A percentile compares a stretch with the other conserved stretches of the same genome.
Conservation (phyloP, 257 asterid species). For the Solanum appendiculatum region DNA sequence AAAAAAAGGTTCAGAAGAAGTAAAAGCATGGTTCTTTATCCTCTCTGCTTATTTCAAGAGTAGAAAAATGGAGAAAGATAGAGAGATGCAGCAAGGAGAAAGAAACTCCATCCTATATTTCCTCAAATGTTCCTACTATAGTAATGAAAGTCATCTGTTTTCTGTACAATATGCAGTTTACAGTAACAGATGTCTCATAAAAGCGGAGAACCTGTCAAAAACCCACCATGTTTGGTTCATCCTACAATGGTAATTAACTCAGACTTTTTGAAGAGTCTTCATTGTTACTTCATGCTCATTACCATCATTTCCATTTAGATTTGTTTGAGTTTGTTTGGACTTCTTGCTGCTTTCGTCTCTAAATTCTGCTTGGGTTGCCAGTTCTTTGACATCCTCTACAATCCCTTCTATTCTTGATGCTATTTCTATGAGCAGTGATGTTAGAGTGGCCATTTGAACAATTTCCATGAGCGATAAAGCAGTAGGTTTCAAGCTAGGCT, state of each 20-base stretch:
- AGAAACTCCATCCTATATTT: not conserved
- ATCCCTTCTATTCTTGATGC: slow-evolving; percentile 47
- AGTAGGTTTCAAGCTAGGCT: not conserved
- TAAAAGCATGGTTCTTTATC: not conserved
- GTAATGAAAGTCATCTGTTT: not conserved
- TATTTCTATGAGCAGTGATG: slow-evolving; percentile 57
- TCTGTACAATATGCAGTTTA: slow-evolving; percentile 3
- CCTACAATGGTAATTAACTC: slow-evolving; percentile 11
- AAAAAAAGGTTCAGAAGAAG: not conserved
- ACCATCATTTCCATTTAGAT: slow-evolving; percentile 1
- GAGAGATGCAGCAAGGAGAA: not conserved
- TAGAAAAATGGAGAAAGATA: not conserved
- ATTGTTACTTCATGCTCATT: slow-evolving; percentile 20
- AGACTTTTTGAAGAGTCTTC: slow-evolving; percentile 30
- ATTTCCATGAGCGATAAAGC: slow-evolving; percentile 32
- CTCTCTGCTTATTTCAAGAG: not conserved
- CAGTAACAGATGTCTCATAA: slow-evolving; percentile 3
- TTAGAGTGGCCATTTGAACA: slow-evolving; percentile 42
- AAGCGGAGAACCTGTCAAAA: not conserved
- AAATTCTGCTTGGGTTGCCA: slow-evolving; percentile 56
- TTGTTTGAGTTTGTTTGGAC: slow-evolving; percentile 14
- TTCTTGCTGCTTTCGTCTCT: slow-evolving; percentile 20
- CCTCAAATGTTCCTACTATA: not conserved
- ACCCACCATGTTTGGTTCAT: not conserved
- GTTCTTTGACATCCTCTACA: slow-evolving; percentile 29